phyloP scores from a whole-genome alignment of 495 filamentous ascomycete species.

The Penicillium paradoxum region DNA sequence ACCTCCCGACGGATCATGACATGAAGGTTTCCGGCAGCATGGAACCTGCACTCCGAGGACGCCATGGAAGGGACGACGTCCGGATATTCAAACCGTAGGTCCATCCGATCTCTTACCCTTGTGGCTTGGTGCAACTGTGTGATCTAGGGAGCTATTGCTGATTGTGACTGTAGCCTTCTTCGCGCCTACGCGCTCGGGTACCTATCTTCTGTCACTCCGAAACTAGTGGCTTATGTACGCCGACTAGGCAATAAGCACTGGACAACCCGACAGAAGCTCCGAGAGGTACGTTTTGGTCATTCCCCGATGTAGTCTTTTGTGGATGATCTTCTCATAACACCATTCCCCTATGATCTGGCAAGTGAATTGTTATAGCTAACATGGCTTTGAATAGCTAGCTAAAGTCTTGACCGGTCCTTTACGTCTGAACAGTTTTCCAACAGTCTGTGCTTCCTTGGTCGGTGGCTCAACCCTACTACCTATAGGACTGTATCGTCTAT shows the following conservation, averaged over 20 bases:
- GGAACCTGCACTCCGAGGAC: constrained; percentile 26
- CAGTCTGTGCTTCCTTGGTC: constrained; percentile 73
- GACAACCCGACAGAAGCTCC: constrained; percentile 32
- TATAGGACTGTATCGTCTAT: constrained; percentile 31
- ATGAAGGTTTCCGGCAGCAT: constrained; percentile 27
- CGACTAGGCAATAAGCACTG: constrained; percentile 43
- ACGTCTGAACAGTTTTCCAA: constrained; percentile 59
- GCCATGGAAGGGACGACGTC: constrained; percentile 20
- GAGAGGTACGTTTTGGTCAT: constrained; percentile 31
- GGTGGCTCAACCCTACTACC: constrained; percentile 73
- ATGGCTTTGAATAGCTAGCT: constrained; percentile 24
- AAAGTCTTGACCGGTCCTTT: constrained; percentile 35
- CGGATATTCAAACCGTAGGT: constrained; percentile 28
- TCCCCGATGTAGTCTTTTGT: background rate
- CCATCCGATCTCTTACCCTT: constrained; percentile 13
- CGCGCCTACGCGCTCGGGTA: constrained; percentile 74
- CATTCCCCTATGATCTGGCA: background rate
- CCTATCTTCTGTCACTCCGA: constrained; percentile 63
- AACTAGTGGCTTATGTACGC: constrained; percentile 54
- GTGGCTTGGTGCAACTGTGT: constrained; percentile 7
- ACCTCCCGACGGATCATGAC: constrained; percentile 19
- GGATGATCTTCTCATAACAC: constrained; percentile 2
- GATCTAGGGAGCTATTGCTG: constrained; percentile 4
- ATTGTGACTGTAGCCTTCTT: constrained; percentile 48
- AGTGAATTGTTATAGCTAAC: constrained; percentile 6